Evolutionary conservation across 2,329 filamentous ascomycete species (phyloP).

Genomic region (Penicillium sp.): DNA sequence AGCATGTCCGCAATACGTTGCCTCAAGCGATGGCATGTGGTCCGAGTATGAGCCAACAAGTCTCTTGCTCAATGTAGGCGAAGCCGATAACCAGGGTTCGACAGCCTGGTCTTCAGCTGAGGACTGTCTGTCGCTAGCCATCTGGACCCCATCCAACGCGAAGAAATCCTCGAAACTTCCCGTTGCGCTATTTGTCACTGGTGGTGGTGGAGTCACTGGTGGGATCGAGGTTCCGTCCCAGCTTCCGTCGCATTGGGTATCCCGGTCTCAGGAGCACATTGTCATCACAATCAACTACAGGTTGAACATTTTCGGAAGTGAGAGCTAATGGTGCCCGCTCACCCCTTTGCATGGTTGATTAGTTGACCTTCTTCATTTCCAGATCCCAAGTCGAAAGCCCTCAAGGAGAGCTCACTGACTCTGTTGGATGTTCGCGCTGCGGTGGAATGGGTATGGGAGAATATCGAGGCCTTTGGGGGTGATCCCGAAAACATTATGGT

Average conservation of each 20-base stretch:
- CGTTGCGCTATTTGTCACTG: conserved; percentile 24
- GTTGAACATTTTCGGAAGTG: conserved; percentile 27
- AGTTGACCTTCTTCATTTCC: not conserved
- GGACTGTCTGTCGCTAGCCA: conserved; percentile 45
- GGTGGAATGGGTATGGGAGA: conserved; percentile 34
- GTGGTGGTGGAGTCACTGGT: conserved; percentile 23
- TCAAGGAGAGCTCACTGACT: conserved; percentile 21
- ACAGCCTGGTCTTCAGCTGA: conserved; percentile 32
- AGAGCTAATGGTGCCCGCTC: not conserved
- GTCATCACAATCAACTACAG: conserved; percentile 41
- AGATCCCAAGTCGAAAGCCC: conserved; percentile 21
- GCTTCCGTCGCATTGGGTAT: conserved; percentile 32
- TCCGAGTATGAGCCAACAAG: conserved; percentile 21
- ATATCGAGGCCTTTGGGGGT: conserved; percentile 37
- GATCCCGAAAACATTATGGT: conserved; percentile 31
- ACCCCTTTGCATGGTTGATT: not conserved
- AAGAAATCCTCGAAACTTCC: conserved; percentile 15
- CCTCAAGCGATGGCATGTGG: conserved; percentile 25
- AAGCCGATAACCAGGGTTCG: conserved; percentile 14
- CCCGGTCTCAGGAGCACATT: conserved; percentile 42
- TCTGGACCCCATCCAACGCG: conserved; percentile 42
- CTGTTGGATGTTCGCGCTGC: conserved; percentile 21
- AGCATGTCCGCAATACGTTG: conserved; percentile 31
- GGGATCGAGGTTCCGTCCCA: conserved; percentile 40
- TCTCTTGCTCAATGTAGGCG: conserved; percentile 10